Evolutionary conservation across 1,139 yeast species (phyloP).

Genomic region (Kazachstania sp.): DNA sequence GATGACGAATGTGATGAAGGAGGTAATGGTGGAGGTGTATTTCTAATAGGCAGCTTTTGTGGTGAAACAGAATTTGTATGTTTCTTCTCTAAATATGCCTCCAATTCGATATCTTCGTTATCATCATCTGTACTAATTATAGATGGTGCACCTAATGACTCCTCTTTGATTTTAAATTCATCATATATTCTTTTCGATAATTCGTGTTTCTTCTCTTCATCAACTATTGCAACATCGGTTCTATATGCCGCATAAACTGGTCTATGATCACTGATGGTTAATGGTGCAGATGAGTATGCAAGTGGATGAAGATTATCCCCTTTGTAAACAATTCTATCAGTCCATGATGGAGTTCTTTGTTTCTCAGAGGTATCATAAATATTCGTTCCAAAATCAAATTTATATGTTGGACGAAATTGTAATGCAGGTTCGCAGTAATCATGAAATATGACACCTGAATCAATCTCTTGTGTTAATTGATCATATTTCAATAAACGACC

Average conservation of each 20-base stretch:
- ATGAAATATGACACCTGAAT: conserved; percentile 60
- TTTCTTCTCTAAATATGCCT: background rate
- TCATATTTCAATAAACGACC: conserved; percentile 57
- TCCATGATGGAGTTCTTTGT: conserved; percentile 94
- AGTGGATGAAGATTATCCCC: conserved; percentile 48
- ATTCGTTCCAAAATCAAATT: conserved; percentile 76
- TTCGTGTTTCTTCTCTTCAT: conserved; percentile 44
- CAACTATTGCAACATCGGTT: conserved; percentile 56
- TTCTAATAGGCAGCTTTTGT: background rate
- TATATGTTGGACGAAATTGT: conserved; percentile 81
- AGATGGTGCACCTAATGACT: background rate
- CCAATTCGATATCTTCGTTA: background rate
- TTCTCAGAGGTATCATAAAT: conserved; percentile 81
- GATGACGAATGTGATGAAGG: background rate
- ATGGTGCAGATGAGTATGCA: conserved; percentile 50
- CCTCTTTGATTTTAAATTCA: conserved; percentile 31
- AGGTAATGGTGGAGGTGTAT: background rate
- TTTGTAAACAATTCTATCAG: conserved; percentile 71
- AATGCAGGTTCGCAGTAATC: conserved; percentile 72
- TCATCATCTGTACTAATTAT: conserved; percentile 1
- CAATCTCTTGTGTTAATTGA: conserved; percentile 68
- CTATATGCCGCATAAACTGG: conserved; percentile 77
- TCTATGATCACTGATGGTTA: conserved; percentile 78
- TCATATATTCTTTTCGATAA: conserved; percentile 46
- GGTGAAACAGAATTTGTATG: background rate